phyloP scores from a whole-genome alignment of 345 rosid genomes.

The Melaleuca alternifolia region DNA sequence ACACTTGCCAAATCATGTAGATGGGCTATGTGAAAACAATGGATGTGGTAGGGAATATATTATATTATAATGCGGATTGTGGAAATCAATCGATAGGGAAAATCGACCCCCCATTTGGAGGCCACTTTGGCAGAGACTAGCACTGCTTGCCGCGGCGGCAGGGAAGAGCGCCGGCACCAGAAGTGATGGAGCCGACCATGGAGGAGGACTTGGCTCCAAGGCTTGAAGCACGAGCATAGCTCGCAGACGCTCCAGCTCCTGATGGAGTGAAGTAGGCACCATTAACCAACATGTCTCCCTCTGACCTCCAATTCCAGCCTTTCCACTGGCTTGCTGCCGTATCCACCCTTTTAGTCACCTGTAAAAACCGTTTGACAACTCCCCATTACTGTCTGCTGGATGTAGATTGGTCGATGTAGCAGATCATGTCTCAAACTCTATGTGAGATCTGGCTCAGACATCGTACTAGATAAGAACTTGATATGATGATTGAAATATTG shows the following conservation, averaged over 20 bases:
- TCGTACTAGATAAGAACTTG: background rate
- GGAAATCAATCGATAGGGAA: background rate
- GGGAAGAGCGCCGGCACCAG: background rate
- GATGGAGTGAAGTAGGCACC: constrained; percentile 21
- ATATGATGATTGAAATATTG: background rate
- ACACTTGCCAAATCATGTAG: constrained; percentile 4
- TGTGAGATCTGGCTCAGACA: background rate
- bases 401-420: background rate
- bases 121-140: background rate
- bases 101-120: background rate
- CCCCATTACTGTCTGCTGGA: background rate
- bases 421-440: background rate
- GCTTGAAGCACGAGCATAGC: constrained; percentile 18
- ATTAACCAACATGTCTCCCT: constrained; percentile 12
- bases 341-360: constrained; percentile 19
- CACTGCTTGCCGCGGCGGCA: constrained; percentile 14
- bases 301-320: constrained; percentile 19
- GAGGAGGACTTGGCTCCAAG: constrained; percentile 14
- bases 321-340: constrained; percentile 9
- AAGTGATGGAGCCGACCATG: constrained; percentile 12
- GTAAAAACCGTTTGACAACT: background rate
- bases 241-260: constrained; percentile 13
- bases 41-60: background rate
- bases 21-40: background rate
- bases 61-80: background rate